These are phyloP conservation scores for Vitis hybrid DNA, from an alignment of 177 flowering plant genomes.

Conservation along the genomic window DNA sequence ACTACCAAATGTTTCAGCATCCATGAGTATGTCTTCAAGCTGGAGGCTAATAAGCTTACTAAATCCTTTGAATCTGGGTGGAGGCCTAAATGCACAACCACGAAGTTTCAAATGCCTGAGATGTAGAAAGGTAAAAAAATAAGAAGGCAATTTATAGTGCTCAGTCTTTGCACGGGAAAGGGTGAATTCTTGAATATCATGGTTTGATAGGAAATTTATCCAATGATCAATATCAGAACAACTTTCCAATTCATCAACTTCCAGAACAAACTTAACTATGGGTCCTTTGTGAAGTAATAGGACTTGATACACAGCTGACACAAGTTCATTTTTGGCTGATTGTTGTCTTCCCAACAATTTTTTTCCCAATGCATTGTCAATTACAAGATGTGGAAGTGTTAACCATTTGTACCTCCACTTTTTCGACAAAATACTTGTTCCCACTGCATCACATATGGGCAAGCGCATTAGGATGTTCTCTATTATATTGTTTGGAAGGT, in stretches of 20 bases:
- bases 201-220: slow-evolving; percentile 13
- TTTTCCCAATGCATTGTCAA: background rate
- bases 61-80: slow-evolving; percentile 20
- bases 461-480: slow-evolving; percentile 10
- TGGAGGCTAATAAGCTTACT: slow-evolving; percentile 9
- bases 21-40: background rate
- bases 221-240: slow-evolving; percentile 13
- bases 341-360: too few relatives aligned
- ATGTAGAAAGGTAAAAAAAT: slow-evolving; percentile 5
- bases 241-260: slow-evolving; percentile 5
- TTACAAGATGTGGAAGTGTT: slow-evolving; percentile 4
- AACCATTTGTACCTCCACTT: slow-evolving; percentile 19
- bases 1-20: too few relatives aligned
- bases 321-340: too few relatives aligned
- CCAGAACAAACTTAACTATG: slow-evolving; percentile 18
- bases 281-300: slow-evolving; percentile 17
- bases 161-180: background rate
- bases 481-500: slow-evolving; percentile 9
- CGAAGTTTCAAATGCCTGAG: slow-evolving; percentile 17
- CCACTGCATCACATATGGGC: slow-evolving; percentile 14
- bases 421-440: slow-evolving; percentile 17
- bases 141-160: slow-evolving; percentile 3
- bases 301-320: slow-evolving; percentile 1
- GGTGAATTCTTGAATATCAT: slow-evolving; percentile 13
- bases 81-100: slow-evolving; percentile 4